These are phyloP conservation scores for Pythium coloratum DNA, from an alignment of 352 stramenopile genomes.

Conservation along the genomic window DNA sequence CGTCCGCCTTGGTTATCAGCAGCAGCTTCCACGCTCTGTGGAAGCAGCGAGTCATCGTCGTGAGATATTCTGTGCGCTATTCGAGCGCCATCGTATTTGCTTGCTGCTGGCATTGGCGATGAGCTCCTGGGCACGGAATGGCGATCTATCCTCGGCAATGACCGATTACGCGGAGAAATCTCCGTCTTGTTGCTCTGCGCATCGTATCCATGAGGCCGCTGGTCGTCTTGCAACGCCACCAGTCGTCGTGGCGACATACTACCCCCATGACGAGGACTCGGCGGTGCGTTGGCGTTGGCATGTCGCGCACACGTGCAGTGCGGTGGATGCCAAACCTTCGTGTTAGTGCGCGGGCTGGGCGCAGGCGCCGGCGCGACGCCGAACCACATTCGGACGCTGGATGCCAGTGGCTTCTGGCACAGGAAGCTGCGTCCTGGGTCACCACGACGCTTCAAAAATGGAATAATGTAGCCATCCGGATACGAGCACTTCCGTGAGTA, in stretches of 20 bases:
- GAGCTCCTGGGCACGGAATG: not conserved
- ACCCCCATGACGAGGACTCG: not conserved
- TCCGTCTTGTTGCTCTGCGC: not conserved
- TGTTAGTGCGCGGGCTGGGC: constrained; percentile 38
- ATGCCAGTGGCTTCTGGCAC: not conserved
- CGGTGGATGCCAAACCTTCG: constrained; percentile 38
- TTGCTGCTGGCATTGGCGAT: not conserved
- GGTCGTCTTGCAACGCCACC: not conserved
- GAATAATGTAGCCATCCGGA: constrained; percentile 16
- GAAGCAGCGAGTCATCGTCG: not conserved
- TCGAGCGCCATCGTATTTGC: not conserved
- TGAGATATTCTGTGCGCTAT: not conserved
- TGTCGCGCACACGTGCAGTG: constrained; percentile 44
- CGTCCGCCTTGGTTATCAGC: not conserved
- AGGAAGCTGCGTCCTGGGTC: no score
- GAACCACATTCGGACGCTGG: constrained; percentile 51
- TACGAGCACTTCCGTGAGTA: not conserved
- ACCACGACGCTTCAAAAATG: not conserved
- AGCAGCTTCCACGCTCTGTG: not conserved
- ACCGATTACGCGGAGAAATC: not conserved
- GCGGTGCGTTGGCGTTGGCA: constrained; percentile 1
- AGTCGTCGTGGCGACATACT: not conserved
- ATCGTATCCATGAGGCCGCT: not conserved
- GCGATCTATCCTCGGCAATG: not conserved
- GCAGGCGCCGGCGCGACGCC: constrained; percentile 52